Evolutionary conservation across 177 flowering plant species (phyloP).

Genomic region (Telopea speciosissima): DNA sequence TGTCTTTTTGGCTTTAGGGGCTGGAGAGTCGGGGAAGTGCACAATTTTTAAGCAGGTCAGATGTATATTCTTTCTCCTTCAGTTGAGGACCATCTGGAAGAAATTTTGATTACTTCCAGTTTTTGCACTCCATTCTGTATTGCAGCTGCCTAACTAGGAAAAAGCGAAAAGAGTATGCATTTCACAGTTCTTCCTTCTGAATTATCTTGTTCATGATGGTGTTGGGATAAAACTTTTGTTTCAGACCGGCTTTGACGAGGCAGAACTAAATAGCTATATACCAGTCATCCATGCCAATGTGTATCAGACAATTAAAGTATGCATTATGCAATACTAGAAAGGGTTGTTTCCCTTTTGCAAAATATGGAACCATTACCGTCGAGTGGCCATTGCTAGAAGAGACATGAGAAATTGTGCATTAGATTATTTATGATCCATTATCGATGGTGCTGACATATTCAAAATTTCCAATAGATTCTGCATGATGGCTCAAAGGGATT

Average conservation of each 20-base stretch:
- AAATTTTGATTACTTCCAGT: too few species aligned
- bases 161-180: too few species aligned
- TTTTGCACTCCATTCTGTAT: neutral
- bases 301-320: slow-evolving; percentile 98
- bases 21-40: slow-evolving; percentile 97
- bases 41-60: slow-evolving; percentile 96
- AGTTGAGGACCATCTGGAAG: too few species aligned
- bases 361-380: slow-evolving; percentile 7
- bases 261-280: slow-evolving; percentile 75
- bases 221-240: slow-evolving; percentile 88
- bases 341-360: slow-evolving; percentile 67
- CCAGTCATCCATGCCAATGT: slow-evolving; percentile 93
- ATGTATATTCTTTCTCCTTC: slow-evolving; percentile 2
- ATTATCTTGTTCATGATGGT: slow-evolving; percentile 4
- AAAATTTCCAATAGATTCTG: slow-evolving; percentile 45
- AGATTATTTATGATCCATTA: neutral
- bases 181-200: too few species aligned
- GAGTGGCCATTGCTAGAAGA: slow-evolving; percentile 10
- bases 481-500: slow-evolving; percentile 88
- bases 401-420: neutral
- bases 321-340: slow-evolving; percentile 49
- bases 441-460: slow-evolving; percentile 4
- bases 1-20: slow-evolving; percentile 44
- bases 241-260: slow-evolving; percentile 91
- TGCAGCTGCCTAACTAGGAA: too few species aligned